A percentile compares a stretch with the other conserved stretches of the same genome.
These are phyloP conservation scores for Trametes punicea DNA, from an alignment of 768 basidiomycete genomes.

Conservation along the genomic window DNA sequence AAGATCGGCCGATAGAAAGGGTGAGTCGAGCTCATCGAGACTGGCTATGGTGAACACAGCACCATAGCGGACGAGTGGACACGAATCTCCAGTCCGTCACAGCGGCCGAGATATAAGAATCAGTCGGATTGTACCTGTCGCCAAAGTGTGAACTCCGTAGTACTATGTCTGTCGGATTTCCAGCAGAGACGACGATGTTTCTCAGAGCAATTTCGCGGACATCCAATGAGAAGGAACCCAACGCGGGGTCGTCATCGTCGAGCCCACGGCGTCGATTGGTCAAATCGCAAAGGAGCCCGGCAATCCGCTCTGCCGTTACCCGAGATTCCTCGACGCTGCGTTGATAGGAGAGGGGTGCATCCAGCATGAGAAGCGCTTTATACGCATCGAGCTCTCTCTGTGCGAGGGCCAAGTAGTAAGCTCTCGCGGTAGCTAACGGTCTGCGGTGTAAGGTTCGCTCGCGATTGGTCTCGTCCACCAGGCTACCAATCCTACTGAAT, in stretches of 20 bases:
- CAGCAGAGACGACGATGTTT: constrained; percentile 29
- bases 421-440: constrained; percentile 28
- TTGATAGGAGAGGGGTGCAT: constrained; percentile 32
- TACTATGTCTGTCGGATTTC: constrained; percentile 30
- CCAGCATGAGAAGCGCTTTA: constrained; percentile 31
- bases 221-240: constrained; percentile 32
- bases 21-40: constrained; percentile 22
- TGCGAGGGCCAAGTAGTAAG: constrained; percentile 35
- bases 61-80: constrained; percentile 32
- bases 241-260: constrained; percentile 31
- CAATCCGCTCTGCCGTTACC: constrained; percentile 31
- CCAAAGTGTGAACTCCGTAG: not conserved
- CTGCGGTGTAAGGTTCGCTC: constrained; percentile 32
- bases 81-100: constrained; percentile 31
- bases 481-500: constrained; percentile 31
- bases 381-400: constrained; percentile 34
- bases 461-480: constrained; percentile 21
- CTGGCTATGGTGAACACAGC: constrained; percentile 30
- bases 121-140: not conserved
- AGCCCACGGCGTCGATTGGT: constrained; percentile 30
- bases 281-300: constrained; percentile 29
- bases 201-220: constrained; percentile 29
- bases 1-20: constrained; percentile 28
- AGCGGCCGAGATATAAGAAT: constrained; percentile 18
- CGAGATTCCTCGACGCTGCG: constrained; percentile 28